Base-by-base conservation (phyloP, 805 yeast genomes). In the Hanseniaspora mollemarum region DNA sequence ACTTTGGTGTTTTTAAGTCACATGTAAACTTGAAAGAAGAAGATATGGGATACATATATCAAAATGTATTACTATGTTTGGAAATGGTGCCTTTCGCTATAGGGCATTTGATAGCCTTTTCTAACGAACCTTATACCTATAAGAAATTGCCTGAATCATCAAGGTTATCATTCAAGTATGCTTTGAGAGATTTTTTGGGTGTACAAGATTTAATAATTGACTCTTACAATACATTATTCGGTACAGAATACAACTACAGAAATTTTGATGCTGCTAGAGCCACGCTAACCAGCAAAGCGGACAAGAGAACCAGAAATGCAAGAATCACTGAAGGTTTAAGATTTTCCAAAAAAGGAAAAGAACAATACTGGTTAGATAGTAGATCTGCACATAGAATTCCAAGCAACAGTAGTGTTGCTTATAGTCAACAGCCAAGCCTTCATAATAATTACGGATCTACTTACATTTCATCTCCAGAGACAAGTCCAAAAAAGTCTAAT, bases 91-190 rank as follows among this genome's bases (percentile, higher is more conserved):
- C 78, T 2, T 90, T 92, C 69, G 87, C 97, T 0, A 65, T 83
- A 22, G 81, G 92, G n/a, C 97, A 92, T 66, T 80, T 87, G 81
- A 62, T 71, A 42, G 87, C 97, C 0, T 92, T 92, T 63, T 78
- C 87, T 5, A 83, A 82, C 66, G 67, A 68, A 2, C 92, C 86
- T 37, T 92, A 82, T 62, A 75, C 80, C 2, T 70, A 77, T 2
- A 62, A 74, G 9, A 67, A 66, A 12, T 67, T 83, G 45, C 87
- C 92, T 0, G 81, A 80, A 29, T 81, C 86, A 37, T 82, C 79
- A 0, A 68, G 95, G 40, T 59, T 88, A 48, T 69, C 76, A 22
- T 71, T 80, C 10, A 58, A 54, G 39, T 72, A 75, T 53, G 95
- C 97, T 0, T 51, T 87, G 1, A 71, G 78, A 49, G 99, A 92